Evolutionary conservation across 1,284 basidiomycete species (phyloP), one percentile per base, ranked within the genome.

Genomic region (Marasmius tenuissimus): DNA sequence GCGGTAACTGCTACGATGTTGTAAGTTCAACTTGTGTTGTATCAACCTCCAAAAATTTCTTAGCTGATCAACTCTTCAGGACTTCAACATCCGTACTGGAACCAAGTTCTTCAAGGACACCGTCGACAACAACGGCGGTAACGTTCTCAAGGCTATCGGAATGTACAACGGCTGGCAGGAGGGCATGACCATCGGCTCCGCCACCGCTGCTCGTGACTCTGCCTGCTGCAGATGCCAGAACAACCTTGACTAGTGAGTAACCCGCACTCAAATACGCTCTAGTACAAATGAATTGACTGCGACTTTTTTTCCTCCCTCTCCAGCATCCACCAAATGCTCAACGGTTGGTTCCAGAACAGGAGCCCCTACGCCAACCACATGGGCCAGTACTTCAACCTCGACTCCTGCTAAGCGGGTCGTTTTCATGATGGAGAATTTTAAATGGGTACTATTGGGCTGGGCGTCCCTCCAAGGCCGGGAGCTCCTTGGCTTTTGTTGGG

Each of bases 101-200:
- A 82, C 88, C 38, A 73, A 77, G 35, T 92, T 80, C 76, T 88
- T 93, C 70, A 75, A 81, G 3, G 63, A 75, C 27, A 81, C 82
- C 22, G 76, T 96, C 53, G 72, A 78, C 4, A 65, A 63, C 58
- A 80, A 85, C 66, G 77, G 76, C 37, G 89, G 88, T 20, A 82
- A 89, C 69, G 72, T 94, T 38, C 75, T 94, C 16, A 56, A 75
- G 63, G 81, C 85, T 7, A 75, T 93, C 57, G 94, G 92, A n/a
- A 64, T 73, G 20, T 96, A 96, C 78, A 96, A 96, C 73, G 92
- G 93, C 50, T 95, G 92, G 92, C 67, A 64, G 18, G 59, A 60
- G 7, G 85, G 85, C 18, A 75, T 94, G 79, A 92, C 89, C 27
- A 75, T 47, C 45, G 72, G 42, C 0, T 68, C 81, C 38, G 89